Conservation (phyloP, 1,139 yeast genomes). For the Pichia terricola region DNA sequence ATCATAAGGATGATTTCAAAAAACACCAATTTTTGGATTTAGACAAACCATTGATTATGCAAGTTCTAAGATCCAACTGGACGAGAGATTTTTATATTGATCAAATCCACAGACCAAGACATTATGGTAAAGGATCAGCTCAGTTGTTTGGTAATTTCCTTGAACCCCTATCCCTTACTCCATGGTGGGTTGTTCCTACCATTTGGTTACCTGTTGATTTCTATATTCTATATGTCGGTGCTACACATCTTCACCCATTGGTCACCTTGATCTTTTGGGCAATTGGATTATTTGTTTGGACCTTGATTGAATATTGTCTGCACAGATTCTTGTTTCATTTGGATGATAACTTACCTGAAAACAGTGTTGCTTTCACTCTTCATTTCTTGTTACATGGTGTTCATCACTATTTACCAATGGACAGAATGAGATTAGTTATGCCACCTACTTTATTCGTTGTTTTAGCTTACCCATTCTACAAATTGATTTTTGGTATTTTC, state of each 20-base stretch:
- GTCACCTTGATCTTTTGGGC: conserved; percentile 32
- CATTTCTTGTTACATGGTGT: conserved; percentile 93
- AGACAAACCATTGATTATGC: conserved; percentile 68
- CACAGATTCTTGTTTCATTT: conserved; percentile 93
- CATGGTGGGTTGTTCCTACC: conserved; percentile 79
- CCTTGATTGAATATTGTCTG: conserved; percentile 74
- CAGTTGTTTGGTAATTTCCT: conserved; percentile 70
- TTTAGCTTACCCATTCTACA: conserved; percentile 51
- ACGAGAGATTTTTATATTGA: conserved; percentile 84
- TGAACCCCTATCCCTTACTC: conserved; percentile 61
- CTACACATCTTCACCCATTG: conserved; percentile 27
- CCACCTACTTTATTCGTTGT: conserved; percentile 78
- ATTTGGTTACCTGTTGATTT: conserved; percentile 80
- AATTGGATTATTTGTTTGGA: conserved; percentile 82
- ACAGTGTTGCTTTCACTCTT: conserved; percentile 60
- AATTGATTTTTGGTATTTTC: conserved; percentile 46
- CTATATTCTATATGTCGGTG: conserved; percentile 35
- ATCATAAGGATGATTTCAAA: conserved; percentile 56
- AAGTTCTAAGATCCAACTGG: conserved; percentile 66
- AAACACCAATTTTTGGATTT: conserved; percentile 84
- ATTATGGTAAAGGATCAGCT: conserved; percentile 85
- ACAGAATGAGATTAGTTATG: conserved; percentile 80
- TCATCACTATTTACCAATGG: conserved; percentile 98
- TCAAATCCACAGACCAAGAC: conserved; percentile 96
- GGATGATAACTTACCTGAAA: conserved; percentile 77